These are phyloP conservation scores for Sporodiniella umbellata DNA, from an alignment of 371 early-diverging fungal genomes.

Conservation along the genomic window DNA sequence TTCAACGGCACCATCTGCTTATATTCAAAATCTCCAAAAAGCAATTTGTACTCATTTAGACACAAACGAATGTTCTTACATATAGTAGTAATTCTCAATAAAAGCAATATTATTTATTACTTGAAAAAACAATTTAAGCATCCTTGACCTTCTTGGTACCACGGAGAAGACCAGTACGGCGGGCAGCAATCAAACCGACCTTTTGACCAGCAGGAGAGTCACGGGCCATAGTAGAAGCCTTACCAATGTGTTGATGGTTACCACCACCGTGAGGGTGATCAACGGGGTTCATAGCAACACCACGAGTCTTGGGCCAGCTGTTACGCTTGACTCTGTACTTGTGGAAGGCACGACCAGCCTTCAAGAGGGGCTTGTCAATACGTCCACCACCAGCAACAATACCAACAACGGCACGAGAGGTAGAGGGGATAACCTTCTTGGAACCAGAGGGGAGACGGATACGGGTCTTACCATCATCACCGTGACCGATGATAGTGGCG, in stretches of 20 bases:
- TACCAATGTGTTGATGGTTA: constrained; percentile 99
- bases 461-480: constrained; percentile 97
- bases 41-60: constrained; percentile 13
- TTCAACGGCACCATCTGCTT: constrained; percentile 8
- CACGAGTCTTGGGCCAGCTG: constrained; percentile 99
- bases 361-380: constrained; percentile 99
- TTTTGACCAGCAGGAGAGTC: constrained; percentile 97
- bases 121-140: constrained; percentile 11
- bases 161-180: constrained; percentile 99
- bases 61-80: too few relatives aligned
- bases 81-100: neutral
- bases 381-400: constrained; percentile 99
- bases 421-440: constrained; percentile 93
- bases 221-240: constrained; percentile 98
- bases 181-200: constrained; percentile 97
- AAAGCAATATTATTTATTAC: neutral
- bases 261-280: constrained; percentile 80
- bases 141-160: constrained; percentile 93
- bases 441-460: constrained; percentile 97
- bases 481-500: constrained; percentile 98
- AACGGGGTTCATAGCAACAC: constrained; percentile 99
- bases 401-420: constrained; percentile 97
- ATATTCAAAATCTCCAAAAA: constrained; percentile 19
- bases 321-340: constrained; percentile 98
- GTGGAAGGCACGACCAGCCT: constrained; percentile 99